Evolutionary conservation across 2,329 filamentous ascomycete species (phyloP), one percentile per base, ranked within the genome.

Genomic region (Fusarium sp.): DNA sequence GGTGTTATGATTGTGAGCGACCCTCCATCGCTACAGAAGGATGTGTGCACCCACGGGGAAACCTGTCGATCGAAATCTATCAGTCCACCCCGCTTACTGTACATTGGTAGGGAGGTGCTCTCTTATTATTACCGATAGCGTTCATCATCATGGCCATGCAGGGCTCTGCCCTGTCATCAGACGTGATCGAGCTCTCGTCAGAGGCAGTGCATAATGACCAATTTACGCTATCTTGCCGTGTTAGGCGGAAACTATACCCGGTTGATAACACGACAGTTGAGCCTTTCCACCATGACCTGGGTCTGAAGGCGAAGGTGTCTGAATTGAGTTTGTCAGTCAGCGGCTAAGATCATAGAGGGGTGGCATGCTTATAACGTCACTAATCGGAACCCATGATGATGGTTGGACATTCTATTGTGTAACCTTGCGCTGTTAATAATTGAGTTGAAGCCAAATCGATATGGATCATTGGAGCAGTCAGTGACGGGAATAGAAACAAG

Each of bases 211-310:
- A 35, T 50, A 44, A 35, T 61, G 42, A 44, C 33, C 25, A 38
- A 52, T 21, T 33, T 46, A 54, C 61, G 67, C 49, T 58, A 58
- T 54, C 56, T 43, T 73, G 42, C 75, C 65, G 62, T 42, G 69
- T 74, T 71, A 56, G 75, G 75, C 62, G 54, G 62, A 56, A 53
- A 50, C 64, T 67, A 74, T 62, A 60, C 73, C 73, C 54, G 43
- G 60, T 49, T 53, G 49, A 65, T 66, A 73, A 61, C 38, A 49
- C 52, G 38, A 50, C 57, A 44, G 44, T 42, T 49, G 43, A 40
- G 38, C 58, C 69, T 74, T 70, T 61, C 52, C 74, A 60, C 53
- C 35, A 57, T 42, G 35, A 62, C 44, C 67, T 61, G 67, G 63
- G 40, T 62, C 54, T 47, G n/a, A 60, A 71, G 37, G 59, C 60